Base-by-base conservation (phyloP, 2,329 filamentous ascomycete species). In the Didymella lethalis region DNA sequence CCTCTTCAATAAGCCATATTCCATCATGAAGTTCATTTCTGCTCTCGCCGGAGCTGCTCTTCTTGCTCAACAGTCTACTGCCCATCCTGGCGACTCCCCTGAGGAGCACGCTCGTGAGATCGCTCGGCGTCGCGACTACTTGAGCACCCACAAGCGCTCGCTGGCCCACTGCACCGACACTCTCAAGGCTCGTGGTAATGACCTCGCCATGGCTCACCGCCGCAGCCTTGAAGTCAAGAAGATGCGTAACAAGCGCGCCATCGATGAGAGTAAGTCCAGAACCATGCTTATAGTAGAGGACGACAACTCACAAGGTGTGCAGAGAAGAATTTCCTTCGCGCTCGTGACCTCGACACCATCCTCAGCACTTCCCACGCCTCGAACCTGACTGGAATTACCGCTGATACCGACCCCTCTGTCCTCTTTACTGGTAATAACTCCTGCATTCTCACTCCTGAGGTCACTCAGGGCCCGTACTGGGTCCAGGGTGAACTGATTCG, bases 401-500 rank as follows among this genome's bases (percentile, higher is more conserved):
- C 63, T 31, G 64, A 73, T 38, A 68, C 67, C 29, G 69, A 74
- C 41, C 64, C 68, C 1, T 61, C 63, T 3, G 41, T 70, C 11
- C 65, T 77, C 38, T 76, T 77, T 50, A 53, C 66, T 4, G 63
- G 68, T 29, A 77, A 76, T 63, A 73, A 66, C 56, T 71, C 67
- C 26, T 76, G 73, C 61, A 71, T 76, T 34, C 66, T 77, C n/a
- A 66, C 66, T 7, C 73, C 75, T 12, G 74, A 76, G 49, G 61
- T 61, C 4, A 75, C 72, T 7, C 65, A 75, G 56, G 72, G 71
- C 18, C 71, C 74, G 3, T 78, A 76, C 64, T 77, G 71, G 70
- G 82, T 86, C 47, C 68, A 75, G 20, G 84, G 84, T 29, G 83
- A 86, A 67, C 77, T 80, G 49, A 70, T 86, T 57, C 80, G 84